Percentiles rank a stretch among this genome's conserved stretches.
Conservation (phyloP, 1,139 yeast genomes). For the Nakaseomyces uthaithaninus region DNA sequence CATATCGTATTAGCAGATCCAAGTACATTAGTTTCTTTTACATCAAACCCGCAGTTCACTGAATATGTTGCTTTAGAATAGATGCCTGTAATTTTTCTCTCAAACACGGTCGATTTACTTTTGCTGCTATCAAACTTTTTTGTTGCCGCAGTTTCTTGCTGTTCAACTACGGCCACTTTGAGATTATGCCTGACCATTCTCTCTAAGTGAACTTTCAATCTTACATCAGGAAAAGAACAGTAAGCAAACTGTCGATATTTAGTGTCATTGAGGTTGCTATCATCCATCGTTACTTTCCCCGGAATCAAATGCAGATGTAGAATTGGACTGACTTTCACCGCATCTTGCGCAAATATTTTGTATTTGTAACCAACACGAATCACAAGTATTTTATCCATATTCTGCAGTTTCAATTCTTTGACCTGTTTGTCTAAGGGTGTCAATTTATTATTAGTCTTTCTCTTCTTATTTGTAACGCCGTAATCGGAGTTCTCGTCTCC, state of each 20-base stretch:
- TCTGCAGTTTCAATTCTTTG: constrained; percentile 48
- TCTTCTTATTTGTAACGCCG: constrained; percentile 8
- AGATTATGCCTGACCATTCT: constrained; percentile 53
- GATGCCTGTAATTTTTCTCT: constrained; percentile 59
- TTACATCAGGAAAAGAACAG: constrained; percentile 73
- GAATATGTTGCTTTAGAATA: constrained; percentile 78
- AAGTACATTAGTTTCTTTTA: constrained; percentile 34
- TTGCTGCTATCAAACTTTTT: constrained; percentile 38
- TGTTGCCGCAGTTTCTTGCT: constrained; percentile 71
- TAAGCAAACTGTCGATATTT: constrained; percentile 60
- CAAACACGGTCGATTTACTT: constrained; percentile 45
- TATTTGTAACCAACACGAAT: constrained; percentile 89
- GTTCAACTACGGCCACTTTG: constrained; percentile 84
- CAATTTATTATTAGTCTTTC: constrained; percentile 25
- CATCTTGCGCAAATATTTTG: constrained; percentile 81
- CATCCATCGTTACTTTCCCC: constrained; percentile 49
- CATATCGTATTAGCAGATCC: constrained; percentile 28
- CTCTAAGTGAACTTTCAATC: constrained; percentile 68
- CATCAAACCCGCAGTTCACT: constrained; percentile 34
- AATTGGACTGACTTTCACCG: constrained; percentile 54
- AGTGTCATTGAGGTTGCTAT: constrained; percentile 37
- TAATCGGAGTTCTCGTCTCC: constrained; percentile 8
- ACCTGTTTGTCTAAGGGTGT: constrained; percentile 83
- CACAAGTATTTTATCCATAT: constrained; percentile 63
- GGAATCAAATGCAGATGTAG: constrained; percentile 66